Evolutionary conservation across 2,329 filamentous ascomycete species (phyloP), one percentile per base, ranked within the genome.

Genomic region (Epichloe uncinata): DNA sequence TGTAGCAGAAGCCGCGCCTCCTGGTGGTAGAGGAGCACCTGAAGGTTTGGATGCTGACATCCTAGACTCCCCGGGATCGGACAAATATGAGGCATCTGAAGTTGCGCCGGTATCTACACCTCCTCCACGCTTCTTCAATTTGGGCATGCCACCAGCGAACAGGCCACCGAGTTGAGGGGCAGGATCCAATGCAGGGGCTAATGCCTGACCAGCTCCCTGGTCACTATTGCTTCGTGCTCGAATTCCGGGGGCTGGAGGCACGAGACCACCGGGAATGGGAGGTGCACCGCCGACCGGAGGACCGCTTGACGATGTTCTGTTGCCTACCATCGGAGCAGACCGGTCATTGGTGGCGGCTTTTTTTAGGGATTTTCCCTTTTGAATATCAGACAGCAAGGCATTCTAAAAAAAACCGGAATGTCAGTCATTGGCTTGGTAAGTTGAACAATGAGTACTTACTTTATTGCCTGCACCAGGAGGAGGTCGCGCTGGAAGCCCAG

Each of bases 81-180:
- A 90, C 48, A 84, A 69, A 62, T 91, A 91, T 53, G 87, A 81
- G 34, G 87, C 79, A 55, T 81, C 81, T 54, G 60, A 52, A 38
- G 59, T 63, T 8, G 68, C 68, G 50, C 73, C 86, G 1, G 86
- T 91, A 66, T 88, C 78, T 52, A 91, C 73, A 38, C 85, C 85
- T 45, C 87, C 90, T 50, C 88, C 85, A 3, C 83, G 78, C 71
- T 94, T 96, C 65, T 87, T 86, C 61, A 98, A 66, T 70, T 96
- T 97, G 3, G 93, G 93, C 79, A 97, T 97, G 37, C 91, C 93
- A 36, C 88, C 90, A 1, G 87, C 88, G 62, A 98, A 95, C 26
- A 98, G 67, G 1, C 93, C 93, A 33, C 74, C 91, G 11, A 97
- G 67, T 63, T 96, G 91, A 11, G 89, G 88, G 5, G 42, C 79